A percentile compares a stretch with the other conserved stretches of the same genome.
Conservation (phyloP, 2,329 filamentous ascomycete species). For the Colletotrichum sp. region DNA sequence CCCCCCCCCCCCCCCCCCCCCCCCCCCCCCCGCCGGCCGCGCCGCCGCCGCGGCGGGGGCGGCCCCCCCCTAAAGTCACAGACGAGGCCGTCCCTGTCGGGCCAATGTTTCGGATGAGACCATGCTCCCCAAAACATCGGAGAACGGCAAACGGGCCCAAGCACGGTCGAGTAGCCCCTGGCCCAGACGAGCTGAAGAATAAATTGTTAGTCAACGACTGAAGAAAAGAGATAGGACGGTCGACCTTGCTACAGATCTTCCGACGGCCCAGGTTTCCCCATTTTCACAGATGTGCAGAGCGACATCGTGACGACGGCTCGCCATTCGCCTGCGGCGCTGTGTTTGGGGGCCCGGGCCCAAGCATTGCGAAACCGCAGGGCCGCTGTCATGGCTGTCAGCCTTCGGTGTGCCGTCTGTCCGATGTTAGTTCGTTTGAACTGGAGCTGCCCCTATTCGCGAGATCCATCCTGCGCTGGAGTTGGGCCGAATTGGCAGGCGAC, state of each 20-base stretch:
- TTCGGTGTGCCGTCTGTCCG: background rate
- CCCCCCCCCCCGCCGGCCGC: too few relatives aligned
- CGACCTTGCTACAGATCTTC: constrained; percentile 4
- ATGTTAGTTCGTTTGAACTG: background rate
- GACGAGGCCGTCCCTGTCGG: constrained; percentile 21
- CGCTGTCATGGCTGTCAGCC: background rate
- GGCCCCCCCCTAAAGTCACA: background rate
- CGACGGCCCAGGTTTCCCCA: constrained; percentile 21
- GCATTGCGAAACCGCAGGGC: constrained; percentile 13
- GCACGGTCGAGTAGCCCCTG: background rate
- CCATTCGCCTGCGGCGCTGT: constrained; percentile 1
- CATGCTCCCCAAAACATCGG: constrained; percentile 8
- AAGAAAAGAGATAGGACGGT: background rate
- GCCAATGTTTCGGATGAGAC: constrained; percentile 26
- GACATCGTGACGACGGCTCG: background rate
- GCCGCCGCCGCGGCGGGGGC: too few relatives aligned
- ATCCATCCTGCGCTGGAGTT: background rate
- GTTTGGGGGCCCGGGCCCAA: background rate
- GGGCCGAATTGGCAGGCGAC: background rate
- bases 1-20: too few relatives aligned
- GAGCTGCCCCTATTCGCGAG: background rate
- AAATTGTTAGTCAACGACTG: background rate
- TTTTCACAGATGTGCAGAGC: constrained; percentile 10
- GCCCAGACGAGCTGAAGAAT: background rate
- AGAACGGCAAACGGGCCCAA: constrained; percentile 1